Base-by-base conservation (phyloP, 75 land plant genomes). In the Cupressus sempervirens region DNA sequence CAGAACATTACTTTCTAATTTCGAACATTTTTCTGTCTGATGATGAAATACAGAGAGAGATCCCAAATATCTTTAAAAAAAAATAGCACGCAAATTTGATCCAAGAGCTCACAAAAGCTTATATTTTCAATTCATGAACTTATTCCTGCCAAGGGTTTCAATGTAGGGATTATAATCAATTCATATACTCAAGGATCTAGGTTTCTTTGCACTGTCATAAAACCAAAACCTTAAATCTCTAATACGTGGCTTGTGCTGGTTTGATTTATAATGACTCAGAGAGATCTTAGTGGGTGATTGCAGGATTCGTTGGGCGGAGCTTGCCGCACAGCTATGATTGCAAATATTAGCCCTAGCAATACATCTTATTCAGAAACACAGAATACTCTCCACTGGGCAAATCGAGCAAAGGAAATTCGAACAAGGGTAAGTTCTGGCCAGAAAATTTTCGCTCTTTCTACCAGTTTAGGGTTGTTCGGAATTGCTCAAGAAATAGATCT, bases 271-370 rank as follows among this genome's bases (percentile, higher is more conserved):
- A 4, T 35, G 38, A 75, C 77, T 75, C 40, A 35, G 18, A 75
- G 36, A 75, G 77, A 75, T 23, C 75, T 82, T 46, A n/a, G 23
- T 46, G 72, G 1, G 30, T 15, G 32, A 15, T 43, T 54, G 43
- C 83, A 88, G 89, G 89, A 88, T 76, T 88, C 89, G 7, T 56
- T 87, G 32, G 88, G 88, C 43, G 88, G 88, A 11, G 82, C 84
- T 23, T 88, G 84, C 50, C 84, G 86, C 73, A 88, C 89, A 67
- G 84, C 84, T 11, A 86, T 88, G 84, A 88, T 88, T 76, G 87
- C 87, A 62, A 87, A 87, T 12, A 58, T 87, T 0, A 84, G 83
- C 36, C 87, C 87, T 6, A 82, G 89, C 50, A 68, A 82, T 70
- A 38, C 50, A 18, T 82, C 88, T 16, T 88, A 70, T 70, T 83